These are phyloP conservation scores for Quaeritorhiza haematococci DNA, from an alignment of 371 early-diverging fungal genomes.

Conservation along the genomic window DNA sequence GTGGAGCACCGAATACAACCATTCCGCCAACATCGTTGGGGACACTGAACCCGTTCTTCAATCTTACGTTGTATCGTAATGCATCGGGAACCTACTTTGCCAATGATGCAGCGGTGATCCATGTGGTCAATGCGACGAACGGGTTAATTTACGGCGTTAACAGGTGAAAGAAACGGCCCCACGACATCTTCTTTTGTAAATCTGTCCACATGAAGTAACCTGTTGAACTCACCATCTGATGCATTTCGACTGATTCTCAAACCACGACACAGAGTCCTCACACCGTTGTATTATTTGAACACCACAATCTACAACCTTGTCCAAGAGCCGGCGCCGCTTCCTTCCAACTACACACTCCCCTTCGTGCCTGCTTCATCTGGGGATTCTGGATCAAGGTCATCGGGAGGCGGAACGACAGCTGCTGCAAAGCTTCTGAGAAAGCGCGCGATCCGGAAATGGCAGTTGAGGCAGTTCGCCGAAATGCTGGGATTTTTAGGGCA, in stretches of 20 bases:
- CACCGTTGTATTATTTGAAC: conserved; percentile 9
- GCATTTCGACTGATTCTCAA: neutral
- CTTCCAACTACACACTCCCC: no score
- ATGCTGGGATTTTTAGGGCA: no score
- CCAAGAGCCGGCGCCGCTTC: no score
- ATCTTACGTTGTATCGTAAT: neutral
- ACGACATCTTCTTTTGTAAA: no score
- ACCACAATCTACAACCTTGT: conserved; percentile 2
- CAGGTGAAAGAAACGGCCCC: no score
- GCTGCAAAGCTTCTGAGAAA: no score
- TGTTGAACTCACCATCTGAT: neutral
- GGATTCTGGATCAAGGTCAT: no score
- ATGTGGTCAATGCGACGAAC: neutral
- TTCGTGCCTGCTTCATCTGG: no score
- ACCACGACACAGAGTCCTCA: conserved; percentile 9
- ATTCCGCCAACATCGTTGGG: neutral
- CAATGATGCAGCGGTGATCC: conserved; percentile 7
- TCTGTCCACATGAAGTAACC: no score
- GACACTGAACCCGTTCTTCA: neutral
- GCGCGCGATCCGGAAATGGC: no score
- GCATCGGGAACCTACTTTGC: neutral
- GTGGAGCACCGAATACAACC: neutral
- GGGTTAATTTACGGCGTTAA: conserved; percentile 2
- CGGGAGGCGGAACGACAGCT: no score
- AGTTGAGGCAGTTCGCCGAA: no score